These are phyloP conservation scores for Solanum hybrid DNA, from an alignment of 305 asterid species.

Conservation along the genomic window DNA sequence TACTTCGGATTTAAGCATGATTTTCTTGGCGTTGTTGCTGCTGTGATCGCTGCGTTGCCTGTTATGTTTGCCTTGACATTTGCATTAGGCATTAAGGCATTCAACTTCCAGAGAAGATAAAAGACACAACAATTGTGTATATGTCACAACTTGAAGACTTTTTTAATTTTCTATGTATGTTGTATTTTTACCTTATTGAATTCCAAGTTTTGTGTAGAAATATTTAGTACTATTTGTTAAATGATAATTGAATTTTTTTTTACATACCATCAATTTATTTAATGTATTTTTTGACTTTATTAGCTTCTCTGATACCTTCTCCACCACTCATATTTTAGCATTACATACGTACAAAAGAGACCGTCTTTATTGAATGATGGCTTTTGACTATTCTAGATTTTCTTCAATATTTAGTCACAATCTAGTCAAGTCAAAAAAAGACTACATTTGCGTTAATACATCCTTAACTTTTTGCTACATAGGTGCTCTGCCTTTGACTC, in stretches of 20 bases:
- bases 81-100: constrained; percentile 5
- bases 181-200: background rate
- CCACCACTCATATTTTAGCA: background rate
- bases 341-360: background rate
- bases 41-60: background rate
- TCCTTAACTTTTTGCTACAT: background rate
- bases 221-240: background rate
- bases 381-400: background rate
- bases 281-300: background rate
- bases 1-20: constrained; percentile 10
- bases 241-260: background rate
- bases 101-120: constrained; percentile 12
- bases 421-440: background rate
- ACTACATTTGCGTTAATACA: background rate
- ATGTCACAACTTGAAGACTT: background rate
- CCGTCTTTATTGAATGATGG: background rate
- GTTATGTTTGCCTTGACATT: constrained; percentile 6
- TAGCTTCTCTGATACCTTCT: background rate
- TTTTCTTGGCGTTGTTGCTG: constrained; percentile 4
- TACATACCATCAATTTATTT: background rate
- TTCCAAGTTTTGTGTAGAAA: background rate
- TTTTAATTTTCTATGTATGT: background rate
- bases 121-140: background rate
- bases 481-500: background rate
- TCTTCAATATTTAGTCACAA: background rate